phyloP scores from a whole-genome alignment of 768 basidiomycete species.

The Lentinula sp. region DNA sequence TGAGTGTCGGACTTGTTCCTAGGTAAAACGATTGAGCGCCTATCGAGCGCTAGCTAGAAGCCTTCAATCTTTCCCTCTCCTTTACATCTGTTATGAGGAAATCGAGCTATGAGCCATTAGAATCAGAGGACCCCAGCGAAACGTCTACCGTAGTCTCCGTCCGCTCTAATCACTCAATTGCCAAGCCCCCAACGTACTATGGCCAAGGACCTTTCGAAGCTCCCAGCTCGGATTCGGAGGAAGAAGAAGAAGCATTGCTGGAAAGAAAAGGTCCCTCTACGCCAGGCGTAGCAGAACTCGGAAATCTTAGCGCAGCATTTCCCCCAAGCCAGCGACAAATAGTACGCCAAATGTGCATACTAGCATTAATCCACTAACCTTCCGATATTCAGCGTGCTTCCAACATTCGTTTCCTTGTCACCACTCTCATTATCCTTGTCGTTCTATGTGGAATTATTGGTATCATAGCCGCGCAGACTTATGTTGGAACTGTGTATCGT shows the following conservation, averaged over 20 bases:
- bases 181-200: slow-evolving; percentile 30
- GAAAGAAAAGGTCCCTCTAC: slow-evolving; percentile 24
- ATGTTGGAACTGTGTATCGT: slow-evolving; percentile 49
- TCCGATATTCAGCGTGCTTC: slow-evolving; percentile 33
- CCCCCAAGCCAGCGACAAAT: neutral
- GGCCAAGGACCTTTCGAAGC: slow-evolving; percentile 51
- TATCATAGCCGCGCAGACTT: slow-evolving; percentile 69
- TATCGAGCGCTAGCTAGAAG: neutral
- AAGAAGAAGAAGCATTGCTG: slow-evolving; percentile 25
- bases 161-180: neutral
- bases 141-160: slow-evolving; percentile 4
- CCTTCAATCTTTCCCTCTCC: neutral
- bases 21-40: neutral
- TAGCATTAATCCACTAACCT: neutral
- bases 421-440: slow-evolving; percentile 55
- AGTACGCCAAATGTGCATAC: neutral
- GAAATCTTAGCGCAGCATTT: neutral
- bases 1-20: no score
- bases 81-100: slow-evolving; percentile 1
- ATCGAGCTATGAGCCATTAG: slow-evolving; percentile 7
- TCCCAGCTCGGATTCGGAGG: slow-evolving; percentile 49
- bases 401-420: slow-evolving; percentile 56
- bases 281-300: slow-evolving; percentile 15
- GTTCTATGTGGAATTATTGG: slow-evolving; percentile 63
- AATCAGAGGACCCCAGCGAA: slow-evolving; percentile 5